Base-by-base conservation (phyloP, 257 asterid species). In the Ilex asprella region DNA sequence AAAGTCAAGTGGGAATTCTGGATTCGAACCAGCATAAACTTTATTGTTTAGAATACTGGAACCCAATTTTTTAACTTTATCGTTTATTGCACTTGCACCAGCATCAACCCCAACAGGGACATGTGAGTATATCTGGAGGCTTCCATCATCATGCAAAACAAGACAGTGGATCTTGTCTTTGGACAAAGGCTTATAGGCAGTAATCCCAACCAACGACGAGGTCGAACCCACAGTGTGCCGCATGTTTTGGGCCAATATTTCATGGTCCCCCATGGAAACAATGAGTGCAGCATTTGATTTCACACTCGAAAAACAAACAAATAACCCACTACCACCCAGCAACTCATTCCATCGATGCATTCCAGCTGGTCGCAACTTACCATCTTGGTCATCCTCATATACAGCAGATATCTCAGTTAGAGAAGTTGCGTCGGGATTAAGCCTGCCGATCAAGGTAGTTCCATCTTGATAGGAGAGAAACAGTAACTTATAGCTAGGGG, bases 131-230 rank as follows among this genome's bases (percentile, higher is more conserved):
- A 89, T 93, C 80, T 93, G 99, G 61, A 93, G 99, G 76, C 99
- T 93, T 73, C 99, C 99, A 82, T 93, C 99, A 56, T 93, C 99
- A 81, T 89, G 96, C 77, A 93, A 77, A 75, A 84, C 80, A 78
- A 93, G 92, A 77, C 97, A 85, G 77, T 93, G 94, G 68, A 87
- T 76, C 84, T 93, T 93, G 75, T 93, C 99, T 78, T 93, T 93
- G 63, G 99, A 87, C 78, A 93, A 73, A 73, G 97, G 96, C 80
- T 86, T 93, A 75, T 93, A 87, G 52, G 97, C 92, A 61, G 96
- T 81, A 54, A 93, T 79, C 71, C 99, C 99, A 73, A 93, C 99
- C 85, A 87, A 81, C 55, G 96, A 80, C 58, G 99, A 85, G 30
- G 90, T 73, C 58, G 97, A 85, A 72, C 95, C 94, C 64, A 78